Percentiles rank a stretch among this genome's conserved stretches.
These are phyloP conservation scores for Starmerella floricola DNA, from an alignment of 805 yeast species.

Conservation along the genomic window DNA sequence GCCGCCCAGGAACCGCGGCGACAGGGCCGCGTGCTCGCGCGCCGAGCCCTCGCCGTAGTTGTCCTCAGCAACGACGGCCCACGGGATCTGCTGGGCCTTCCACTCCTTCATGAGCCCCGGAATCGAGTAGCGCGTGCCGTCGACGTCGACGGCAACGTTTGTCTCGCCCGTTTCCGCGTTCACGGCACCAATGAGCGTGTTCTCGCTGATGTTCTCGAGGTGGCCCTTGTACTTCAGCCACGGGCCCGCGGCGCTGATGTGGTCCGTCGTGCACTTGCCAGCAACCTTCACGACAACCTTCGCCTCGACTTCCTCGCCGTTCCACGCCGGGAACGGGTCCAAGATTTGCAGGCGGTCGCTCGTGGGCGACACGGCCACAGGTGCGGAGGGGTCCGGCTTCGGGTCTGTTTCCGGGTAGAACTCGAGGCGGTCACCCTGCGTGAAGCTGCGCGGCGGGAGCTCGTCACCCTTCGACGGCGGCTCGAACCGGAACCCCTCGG, in stretches of 20 bases:
- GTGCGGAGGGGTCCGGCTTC: slow-evolving; percentile 45
- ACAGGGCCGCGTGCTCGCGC: slow-evolving; percentile 95
- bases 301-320: slow-evolving; percentile 68
- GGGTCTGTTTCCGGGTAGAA: slow-evolving; percentile 68
- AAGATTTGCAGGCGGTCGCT: slow-evolving; percentile 84
- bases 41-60: slow-evolving; percentile 99
- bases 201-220: slow-evolving; percentile 85
- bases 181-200: slow-evolving; percentile 92
- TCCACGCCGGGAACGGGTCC: slow-evolving; percentile 81
- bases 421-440: slow-evolving; percentile 51
- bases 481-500: slow-evolving; percentile 52
- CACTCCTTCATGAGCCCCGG: slow-evolving; percentile 97
- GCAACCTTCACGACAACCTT: slow-evolving; percentile 78
- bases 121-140: slow-evolving; percentile 58
- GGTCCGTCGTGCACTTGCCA: slow-evolving; percentile 98
- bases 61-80: slow-evolving; percentile 96
- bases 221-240: slow-evolving; percentile 99
- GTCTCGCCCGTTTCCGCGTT: slow-evolving; percentile 96
- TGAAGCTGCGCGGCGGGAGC: slow-evolving; percentile 68
- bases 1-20: slow-evolving; percentile 92
- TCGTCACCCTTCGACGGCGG: slow-evolving; percentile 62
- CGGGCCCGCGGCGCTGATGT: slow-evolving; percentile 96
- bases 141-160: slow-evolving; percentile 70
- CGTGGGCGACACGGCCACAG: slow-evolving; percentile 65
- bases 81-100: slow-evolving; percentile 72